Evolutionary conservation across 305 asterid genomes (phyloP).

Genomic region (Coffea humblotiana): DNA sequence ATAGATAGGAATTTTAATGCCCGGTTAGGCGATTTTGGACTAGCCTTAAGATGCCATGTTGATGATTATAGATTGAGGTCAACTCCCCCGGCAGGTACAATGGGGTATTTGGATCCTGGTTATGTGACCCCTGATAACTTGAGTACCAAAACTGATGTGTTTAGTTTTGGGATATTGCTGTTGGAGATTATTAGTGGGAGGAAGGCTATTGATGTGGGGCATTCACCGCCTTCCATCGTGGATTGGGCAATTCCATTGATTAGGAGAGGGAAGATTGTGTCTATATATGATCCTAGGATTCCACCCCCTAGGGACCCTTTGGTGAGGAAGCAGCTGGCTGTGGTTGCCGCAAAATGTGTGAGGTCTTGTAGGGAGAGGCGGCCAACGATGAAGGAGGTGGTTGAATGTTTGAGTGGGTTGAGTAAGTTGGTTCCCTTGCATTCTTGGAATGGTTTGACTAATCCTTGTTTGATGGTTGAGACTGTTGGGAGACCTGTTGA

Average conservation of each 20-base stretch:
- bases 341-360: slow-evolving; percentile 83
- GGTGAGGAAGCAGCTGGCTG: slow-evolving; percentile 65
- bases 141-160: slow-evolving; percentile 76
- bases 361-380: slow-evolving; percentile 84
- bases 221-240: slow-evolving; percentile 77
- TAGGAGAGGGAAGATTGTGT: slow-evolving; percentile 61
- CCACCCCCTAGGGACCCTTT: slow-evolving; percentile 60
- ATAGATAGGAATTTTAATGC: slow-evolving; percentile 77
- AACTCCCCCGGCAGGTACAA: slow-evolving; percentile 93
- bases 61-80: slow-evolving; percentile 67
- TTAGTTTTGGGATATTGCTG: slow-evolving; percentile 75
- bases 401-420: slow-evolving; percentile 59
- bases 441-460: slow-evolving; percentile 72
- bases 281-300: slow-evolving; percentile 66
- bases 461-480: slow-evolving; percentile 89
- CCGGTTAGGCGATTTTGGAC: slow-evolving; percentile 84
- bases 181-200: slow-evolving; percentile 90
- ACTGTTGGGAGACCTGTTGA: slow-evolving; percentile 62
- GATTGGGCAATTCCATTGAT: slow-evolving; percentile 94
- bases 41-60: slow-evolving; percentile 63
- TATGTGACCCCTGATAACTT: slow-evolving; percentile 85
- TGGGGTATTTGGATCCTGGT: slow-evolving; percentile 88
- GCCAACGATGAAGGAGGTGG: slow-evolving; percentile 82
- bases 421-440: slow-evolving; percentile 56
- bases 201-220: slow-evolving; percentile 72